phyloP scores from a whole-genome alignment of 495 filamentous ascomycete species.

The Oidiodendron maius region DNA sequence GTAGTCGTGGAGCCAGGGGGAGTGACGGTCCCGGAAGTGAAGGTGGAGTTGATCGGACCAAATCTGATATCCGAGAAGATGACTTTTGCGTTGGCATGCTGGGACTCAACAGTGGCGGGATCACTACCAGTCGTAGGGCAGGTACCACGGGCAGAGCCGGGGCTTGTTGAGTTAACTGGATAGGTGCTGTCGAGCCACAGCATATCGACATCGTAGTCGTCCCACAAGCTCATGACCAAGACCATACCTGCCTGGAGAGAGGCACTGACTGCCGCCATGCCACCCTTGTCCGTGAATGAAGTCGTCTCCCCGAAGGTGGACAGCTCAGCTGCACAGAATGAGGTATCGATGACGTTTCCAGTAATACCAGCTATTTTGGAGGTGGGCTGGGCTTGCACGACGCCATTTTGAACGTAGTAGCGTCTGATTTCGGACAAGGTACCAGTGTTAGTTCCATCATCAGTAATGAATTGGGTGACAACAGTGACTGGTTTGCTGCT shows the following conservation, averaged over 20 bases:
- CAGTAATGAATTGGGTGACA: constrained; percentile 65
- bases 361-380: constrained; percentile 45
- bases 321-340: constrained; percentile 57
- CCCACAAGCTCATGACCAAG: constrained; percentile 64
- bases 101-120: constrained; percentile 52
- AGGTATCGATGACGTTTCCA: constrained; percentile 51
- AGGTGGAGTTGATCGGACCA: constrained; percentile 58
- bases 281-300: constrained; percentile 49
- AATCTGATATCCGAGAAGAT: constrained; percentile 62
- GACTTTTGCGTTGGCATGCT: constrained; percentile 49
- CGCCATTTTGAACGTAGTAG: constrained; percentile 45
- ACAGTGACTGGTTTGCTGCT: constrained; percentile 58
- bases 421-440: constrained; percentile 54
- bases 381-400: constrained; percentile 25
- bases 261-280: constrained; percentile 49
- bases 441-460: constrained; percentile 48
- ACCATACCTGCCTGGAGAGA: constrained; percentile 55
- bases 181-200: constrained; percentile 78
- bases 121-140: constrained; percentile 57
- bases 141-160: constrained; percentile 65
- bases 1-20: too few relatives aligned
- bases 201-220: constrained; percentile 73
- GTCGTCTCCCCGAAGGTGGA: constrained; percentile 51
- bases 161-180: constrained; percentile 46
- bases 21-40: constrained; percentile 10